Evolutionary conservation across 805 yeast genomes (phyloP).

Genomic region (Metschnikowia cerradonensis): DNA sequence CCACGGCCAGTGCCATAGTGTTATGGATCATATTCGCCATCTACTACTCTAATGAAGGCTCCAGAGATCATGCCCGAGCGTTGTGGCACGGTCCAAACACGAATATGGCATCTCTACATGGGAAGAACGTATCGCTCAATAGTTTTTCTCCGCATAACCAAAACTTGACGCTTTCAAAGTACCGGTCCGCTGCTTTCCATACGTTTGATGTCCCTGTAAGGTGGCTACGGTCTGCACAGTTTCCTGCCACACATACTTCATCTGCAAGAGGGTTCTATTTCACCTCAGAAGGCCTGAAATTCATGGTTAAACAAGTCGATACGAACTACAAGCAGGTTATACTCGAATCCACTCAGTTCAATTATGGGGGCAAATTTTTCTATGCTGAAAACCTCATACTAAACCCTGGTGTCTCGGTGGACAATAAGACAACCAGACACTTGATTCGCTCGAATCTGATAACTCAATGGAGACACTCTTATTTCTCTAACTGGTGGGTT

Average conservation of each 20-base stretch:
- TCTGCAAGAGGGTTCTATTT: constrained; percentile 29
- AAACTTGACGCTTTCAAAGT: constrained; percentile 27
- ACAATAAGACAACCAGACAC: constrained; percentile 40
- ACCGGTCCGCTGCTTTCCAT: constrained; percentile 20
- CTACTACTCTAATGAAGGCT: constrained; percentile 25
- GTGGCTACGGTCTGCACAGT: constrained; percentile 32
- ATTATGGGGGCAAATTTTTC: constrained; percentile 38
- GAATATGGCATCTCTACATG: constrained; percentile 20
- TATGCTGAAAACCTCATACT: constrained; percentile 32
- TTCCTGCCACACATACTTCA: constrained; percentile 20
- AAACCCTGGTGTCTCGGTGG: constrained; percentile 40
- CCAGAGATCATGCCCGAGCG: constrained; percentile 10
- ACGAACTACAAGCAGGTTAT: constrained; percentile 25
- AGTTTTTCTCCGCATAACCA: constrained; percentile 22
- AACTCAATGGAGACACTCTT: constrained; percentile 42
- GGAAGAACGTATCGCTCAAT: constrained; percentile 31
- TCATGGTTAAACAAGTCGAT: constrained; percentile 25
- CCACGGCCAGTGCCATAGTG: constrained; percentile 5
- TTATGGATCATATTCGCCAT: constrained; percentile 29
- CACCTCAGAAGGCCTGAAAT: constrained; percentile 13
- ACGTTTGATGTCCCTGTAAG: constrained; percentile 11
- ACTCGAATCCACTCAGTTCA: constrained; percentile 31
- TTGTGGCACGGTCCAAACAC: constrained; percentile 21
- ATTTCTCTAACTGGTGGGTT: constrained; percentile 36
- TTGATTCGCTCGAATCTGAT: constrained; percentile 50